These are phyloP conservation scores for Diaporthe eres DNA, from an alignment of 2,329 filamentous ascomycete genomes.

Conservation along the genomic window DNA sequence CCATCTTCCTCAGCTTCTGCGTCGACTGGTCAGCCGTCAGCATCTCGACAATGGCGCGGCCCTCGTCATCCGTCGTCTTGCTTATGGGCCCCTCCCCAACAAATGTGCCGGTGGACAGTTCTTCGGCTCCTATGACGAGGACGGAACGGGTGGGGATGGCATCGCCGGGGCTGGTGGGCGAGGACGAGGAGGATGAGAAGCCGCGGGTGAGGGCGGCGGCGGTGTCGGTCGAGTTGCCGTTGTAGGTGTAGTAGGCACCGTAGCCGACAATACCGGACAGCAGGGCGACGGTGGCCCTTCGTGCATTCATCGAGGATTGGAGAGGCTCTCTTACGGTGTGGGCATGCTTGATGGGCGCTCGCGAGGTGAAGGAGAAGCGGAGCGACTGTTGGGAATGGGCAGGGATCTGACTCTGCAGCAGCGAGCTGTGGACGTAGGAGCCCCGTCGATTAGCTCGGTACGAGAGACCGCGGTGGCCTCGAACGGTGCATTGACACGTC, in stretches of 20 bases:
- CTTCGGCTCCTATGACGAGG: constrained; percentile 89
- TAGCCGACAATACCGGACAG: constrained; percentile 81
- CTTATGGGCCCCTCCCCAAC: constrained; percentile 88
- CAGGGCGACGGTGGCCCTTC: constrained; percentile 76
- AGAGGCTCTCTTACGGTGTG: constrained; percentile 61
- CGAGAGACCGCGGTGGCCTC: constrained; percentile 55
- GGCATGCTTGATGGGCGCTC: constrained; percentile 53
- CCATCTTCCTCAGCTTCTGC: constrained; percentile 87
- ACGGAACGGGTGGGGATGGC: constrained; percentile 73
- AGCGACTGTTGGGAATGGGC: constrained; percentile 40
- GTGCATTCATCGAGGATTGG: constrained; percentile 81
- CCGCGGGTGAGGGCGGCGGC: constrained; percentile 55
- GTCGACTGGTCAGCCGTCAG: constrained; percentile 94
- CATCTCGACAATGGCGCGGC: constrained; percentile 93
- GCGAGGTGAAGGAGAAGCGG: constrained; percentile 46
- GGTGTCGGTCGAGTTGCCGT: constrained; percentile 57
- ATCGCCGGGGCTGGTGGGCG: constrained; percentile 53
- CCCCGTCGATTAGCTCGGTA: constrained; percentile 65
- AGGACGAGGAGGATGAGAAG: constrained; percentile 52
- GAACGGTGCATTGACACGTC: constrained; percentile 75
- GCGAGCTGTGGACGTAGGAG: constrained; percentile 48
- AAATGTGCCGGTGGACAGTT: constrained; percentile 89
- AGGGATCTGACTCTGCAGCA: constrained; percentile 44
- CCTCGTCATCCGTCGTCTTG: constrained; percentile 88
- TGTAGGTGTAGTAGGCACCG: constrained; percentile 83